These are phyloP conservation scores for Neolentinus lepideus DNA, from an alignment of 1,284 basidiomycete genomes.

Conservation along the genomic window DNA sequence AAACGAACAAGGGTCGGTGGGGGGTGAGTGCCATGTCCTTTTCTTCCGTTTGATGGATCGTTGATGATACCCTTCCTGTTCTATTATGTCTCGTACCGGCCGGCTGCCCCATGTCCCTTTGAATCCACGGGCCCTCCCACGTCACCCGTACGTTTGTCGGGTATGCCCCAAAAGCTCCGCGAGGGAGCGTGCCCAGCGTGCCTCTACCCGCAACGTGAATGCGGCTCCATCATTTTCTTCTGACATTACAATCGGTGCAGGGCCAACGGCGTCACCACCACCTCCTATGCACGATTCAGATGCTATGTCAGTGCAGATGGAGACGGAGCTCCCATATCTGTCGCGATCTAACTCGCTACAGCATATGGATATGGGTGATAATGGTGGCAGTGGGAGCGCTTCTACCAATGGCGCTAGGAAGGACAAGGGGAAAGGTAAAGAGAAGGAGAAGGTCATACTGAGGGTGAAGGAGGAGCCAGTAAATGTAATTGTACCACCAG, in stretches of 20 bases:
- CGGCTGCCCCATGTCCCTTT: not conserved
- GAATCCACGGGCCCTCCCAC: slow-evolving; percentile 4
- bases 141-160: slow-evolving; percentile 1
- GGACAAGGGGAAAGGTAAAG: slow-evolving; percentile 64
- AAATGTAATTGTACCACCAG: slow-evolving; percentile 15
- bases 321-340: slow-evolving; percentile 36
- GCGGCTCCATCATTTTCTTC: slow-evolving; percentile 26
- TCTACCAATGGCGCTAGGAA: slow-evolving; percentile 26
- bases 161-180: slow-evolving; percentile 31
- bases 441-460: slow-evolving; percentile 42
- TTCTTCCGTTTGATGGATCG: slow-evolving; percentile 2
- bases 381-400: slow-evolving; percentile 10
- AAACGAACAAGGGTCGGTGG: slow-evolving; percentile 68
- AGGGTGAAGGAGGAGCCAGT: slow-evolving; percentile 69
- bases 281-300: slow-evolving; percentile 31
- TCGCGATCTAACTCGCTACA: slow-evolving; percentile 57
- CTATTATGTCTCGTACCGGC: slow-evolving; percentile 1
- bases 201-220: slow-evolving; percentile 61
- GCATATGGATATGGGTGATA: slow-evolving; percentile 34
- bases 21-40: slow-evolving; percentile 41
- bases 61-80: not conserved
- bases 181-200: slow-evolving; percentile 66
- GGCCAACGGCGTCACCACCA: slow-evolving; percentile 29
- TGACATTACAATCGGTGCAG: slow-evolving; percentile 28
- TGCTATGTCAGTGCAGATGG: slow-evolving; percentile 33